These are phyloP conservation scores for Eimeria mitis DNA, from an alignment of 169 alveolate species.

Conservation along the genomic window DNA sequence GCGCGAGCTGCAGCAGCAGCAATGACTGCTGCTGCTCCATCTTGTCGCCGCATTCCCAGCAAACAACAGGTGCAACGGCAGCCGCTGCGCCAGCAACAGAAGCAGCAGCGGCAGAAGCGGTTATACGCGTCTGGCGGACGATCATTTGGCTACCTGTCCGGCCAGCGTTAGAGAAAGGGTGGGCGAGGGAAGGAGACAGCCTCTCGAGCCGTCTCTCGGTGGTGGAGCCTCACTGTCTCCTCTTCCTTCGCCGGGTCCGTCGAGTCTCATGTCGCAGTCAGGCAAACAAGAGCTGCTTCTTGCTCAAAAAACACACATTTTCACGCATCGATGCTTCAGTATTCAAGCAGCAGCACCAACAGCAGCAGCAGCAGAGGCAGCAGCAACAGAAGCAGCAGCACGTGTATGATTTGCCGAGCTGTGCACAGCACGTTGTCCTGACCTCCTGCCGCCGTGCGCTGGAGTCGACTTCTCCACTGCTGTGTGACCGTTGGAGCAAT, in stretches of 20 bases:
- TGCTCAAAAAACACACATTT: background rate
- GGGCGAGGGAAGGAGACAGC: conserved; percentile 9
- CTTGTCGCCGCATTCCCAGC: background rate
- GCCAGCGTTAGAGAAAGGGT: conserved; percentile 13
- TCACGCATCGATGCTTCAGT: background rate
- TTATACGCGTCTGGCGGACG: conserved; percentile 56
- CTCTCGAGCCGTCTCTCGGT: conserved; percentile 24
- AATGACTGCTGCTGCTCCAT: conserved; percentile 7
- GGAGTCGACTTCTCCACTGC: background rate
- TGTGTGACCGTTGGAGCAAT: conserved; percentile 21
- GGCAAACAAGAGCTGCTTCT: conserved; percentile 16
- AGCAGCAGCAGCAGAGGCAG: background rate
- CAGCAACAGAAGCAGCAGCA: background rate
- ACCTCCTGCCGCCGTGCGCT: conserved; percentile 6
- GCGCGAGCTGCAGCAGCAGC: background rate
- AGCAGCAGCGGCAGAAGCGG: background rate
- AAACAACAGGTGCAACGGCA: background rate
- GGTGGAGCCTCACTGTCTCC: conserved; percentile 50
- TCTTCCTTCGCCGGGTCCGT: conserved; percentile 14
- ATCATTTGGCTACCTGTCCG: conserved; percentile 76
- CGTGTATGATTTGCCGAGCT: conserved; percentile 2
- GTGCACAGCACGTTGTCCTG: conserved; percentile 42
- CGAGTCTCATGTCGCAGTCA: conserved; percentile 47
- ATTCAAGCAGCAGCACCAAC: conserved; percentile 4
- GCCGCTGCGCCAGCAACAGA: conserved; percentile 5